A percentile compares a stretch with the other conserved stretches of the same genome.
Conservation (phyloP, 441 rosid genomes). For the Pelargonium cotyledonis region DNA sequence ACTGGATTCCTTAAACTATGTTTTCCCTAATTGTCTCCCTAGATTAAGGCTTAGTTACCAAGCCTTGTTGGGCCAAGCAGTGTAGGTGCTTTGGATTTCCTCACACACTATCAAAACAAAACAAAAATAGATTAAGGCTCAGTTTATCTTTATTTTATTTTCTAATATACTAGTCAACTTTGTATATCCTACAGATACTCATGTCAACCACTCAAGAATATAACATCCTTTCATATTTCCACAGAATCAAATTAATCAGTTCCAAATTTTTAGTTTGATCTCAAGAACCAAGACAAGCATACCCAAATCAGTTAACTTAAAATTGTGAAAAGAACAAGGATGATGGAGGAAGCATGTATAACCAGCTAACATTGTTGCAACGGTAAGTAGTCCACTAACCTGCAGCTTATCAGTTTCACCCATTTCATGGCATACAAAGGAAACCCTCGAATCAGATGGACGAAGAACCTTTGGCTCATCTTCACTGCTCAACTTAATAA, state of each 20-base stretch:
- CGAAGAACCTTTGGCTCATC: slow-evolving; percentile 81
- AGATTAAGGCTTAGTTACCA: no score
- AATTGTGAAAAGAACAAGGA: background rate
- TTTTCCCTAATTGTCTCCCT: no score
- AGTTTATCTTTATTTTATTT: no score
- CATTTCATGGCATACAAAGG: slow-evolving; percentile 53
- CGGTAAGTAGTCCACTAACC: slow-evolving; percentile 41
- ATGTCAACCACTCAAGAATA: no score
- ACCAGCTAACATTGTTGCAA: slow-evolving; percentile 13
- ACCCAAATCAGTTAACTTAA: slow-evolving; percentile 9
- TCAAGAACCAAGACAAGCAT: slow-evolving; percentile 2
- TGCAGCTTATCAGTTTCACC: slow-evolving; percentile 70
- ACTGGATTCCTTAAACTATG: no score
- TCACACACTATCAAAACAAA: no score
- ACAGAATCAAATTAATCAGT: background rate
- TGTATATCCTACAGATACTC: no score
- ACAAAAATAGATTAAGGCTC: no score
- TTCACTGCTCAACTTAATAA: slow-evolving; percentile 56
- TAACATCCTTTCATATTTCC: no score
- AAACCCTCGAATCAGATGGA: slow-evolving; percentile 73
- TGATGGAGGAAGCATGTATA: slow-evolving; percentile 10
- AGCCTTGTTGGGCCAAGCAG: no score
- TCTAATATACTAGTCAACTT: no score
- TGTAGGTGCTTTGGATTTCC: no score
- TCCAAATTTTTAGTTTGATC: background rate